Conservation (phyloP, 306 rosid species). For the Cicer chorassanicum region DNA sequence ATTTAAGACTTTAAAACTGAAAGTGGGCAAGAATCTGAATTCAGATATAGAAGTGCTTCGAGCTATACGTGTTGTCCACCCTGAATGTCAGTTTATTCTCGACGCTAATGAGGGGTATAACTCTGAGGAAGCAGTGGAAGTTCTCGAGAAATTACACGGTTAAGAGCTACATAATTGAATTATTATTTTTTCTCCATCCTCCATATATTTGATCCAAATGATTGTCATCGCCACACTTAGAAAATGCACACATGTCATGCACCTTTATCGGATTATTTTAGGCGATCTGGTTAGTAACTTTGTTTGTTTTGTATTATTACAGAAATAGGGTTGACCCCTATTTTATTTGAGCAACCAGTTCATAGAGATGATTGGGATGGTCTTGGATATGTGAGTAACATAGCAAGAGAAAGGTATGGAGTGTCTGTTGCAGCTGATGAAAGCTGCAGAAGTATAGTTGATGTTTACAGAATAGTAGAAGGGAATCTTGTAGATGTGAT, state of each 20-base stretch:
- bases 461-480: conserved; percentile 72
- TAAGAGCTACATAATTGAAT: conserved; percentile 31
- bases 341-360: conserved; percentile 91
- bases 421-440: conserved; percentile 95
- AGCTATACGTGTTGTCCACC: conserved; percentile 79
- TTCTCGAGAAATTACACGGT: conserved; percentile 86
- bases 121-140: conserved; percentile 81
- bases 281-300: conserved; percentile 32
- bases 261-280: conserved; percentile 22
- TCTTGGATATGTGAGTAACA: conserved; percentile 68
- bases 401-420: conserved; percentile 75
- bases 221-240: conserved; percentile 19
- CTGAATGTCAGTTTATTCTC: conserved; percentile 77
- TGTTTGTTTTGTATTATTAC: conserved; percentile 46
- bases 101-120: conserved; percentile 95
- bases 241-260: conserved; percentile 26
- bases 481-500: conserved; percentile 76
- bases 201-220: conserved; percentile 28
- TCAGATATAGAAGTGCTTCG: conserved; percentile 85
- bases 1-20: conserved; percentile 79
- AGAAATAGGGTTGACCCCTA: conserved; percentile 85
- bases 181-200: not conserved
- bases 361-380: conserved; percentile 99
- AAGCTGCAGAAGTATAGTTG: conserved; percentile 75
- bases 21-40: conserved; percentile 84